Percentiles rank a stretch among this genome's conserved stretches.
Conservation (phyloP, 2,329 filamentous ascomycete species). For the Cordyceps pruinosa region DNA sequence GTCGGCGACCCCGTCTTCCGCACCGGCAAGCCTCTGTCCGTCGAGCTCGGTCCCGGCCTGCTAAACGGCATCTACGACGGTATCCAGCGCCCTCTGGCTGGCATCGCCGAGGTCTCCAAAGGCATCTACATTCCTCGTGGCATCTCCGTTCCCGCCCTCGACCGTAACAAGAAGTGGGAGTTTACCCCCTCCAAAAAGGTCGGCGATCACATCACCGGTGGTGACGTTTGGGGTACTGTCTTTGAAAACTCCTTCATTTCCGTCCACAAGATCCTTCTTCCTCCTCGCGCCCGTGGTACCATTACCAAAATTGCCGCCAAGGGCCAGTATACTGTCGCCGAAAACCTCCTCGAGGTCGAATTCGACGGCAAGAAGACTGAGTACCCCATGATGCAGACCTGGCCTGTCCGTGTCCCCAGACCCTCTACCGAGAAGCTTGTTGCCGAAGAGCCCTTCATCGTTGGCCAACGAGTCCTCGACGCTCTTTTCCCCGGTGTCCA, state of each 20-base stretch:
- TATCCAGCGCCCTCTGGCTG: constrained; percentile 89
- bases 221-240: constrained; percentile 91
- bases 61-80: constrained; percentile 99
- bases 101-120: constrained; percentile 68
- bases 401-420: constrained; percentile 94
- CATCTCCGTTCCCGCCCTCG: constrained; percentile 78
- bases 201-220: constrained; percentile 92
- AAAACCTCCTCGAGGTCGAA: constrained; percentile 91
- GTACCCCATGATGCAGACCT: constrained; percentile 97
- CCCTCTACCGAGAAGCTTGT: constrained; percentile 88
- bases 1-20: constrained; percentile 88
- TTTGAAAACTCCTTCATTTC: constrained; percentile 93
- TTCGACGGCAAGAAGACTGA: constrained; percentile 94
- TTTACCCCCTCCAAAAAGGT: constrained; percentile 89
- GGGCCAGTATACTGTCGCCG: constrained; percentile 87
- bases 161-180: constrained; percentile 92
- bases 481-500: constrained; percentile 94
- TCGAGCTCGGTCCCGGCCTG: constrained; percentile 92
- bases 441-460: constrained; percentile 84
- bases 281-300: constrained; percentile 80
- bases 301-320: constrained; percentile 87
- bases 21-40: constrained; percentile 92
- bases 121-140: constrained; percentile 98
- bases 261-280: constrained; percentile 88
- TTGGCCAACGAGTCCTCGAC: constrained; percentile 94